phyloP scores from a whole-genome alignment of 805 yeast species.

The Wickerhamomyces bovis region DNA sequence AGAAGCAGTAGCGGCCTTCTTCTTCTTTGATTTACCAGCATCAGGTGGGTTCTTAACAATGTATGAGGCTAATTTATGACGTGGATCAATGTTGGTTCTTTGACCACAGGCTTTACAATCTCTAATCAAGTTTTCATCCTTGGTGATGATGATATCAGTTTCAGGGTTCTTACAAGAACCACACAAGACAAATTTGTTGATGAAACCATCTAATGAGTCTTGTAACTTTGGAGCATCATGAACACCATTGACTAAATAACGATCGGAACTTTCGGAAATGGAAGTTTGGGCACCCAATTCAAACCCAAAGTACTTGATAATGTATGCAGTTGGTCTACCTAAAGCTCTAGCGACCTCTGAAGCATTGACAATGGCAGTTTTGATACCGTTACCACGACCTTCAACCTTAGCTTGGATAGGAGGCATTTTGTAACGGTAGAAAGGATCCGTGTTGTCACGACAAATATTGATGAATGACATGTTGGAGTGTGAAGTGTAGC shows the following conservation, averaged over 20 bases:
- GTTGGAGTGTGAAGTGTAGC: slow-evolving; percentile 10
- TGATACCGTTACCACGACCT: slow-evolving; percentile 99
- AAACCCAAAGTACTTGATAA: slow-evolving; percentile 91
- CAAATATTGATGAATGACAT: slow-evolving; percentile 91
- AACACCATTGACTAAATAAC: slow-evolving; percentile 90
- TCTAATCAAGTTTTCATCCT: slow-evolving; percentile 68
- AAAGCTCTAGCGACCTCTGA: slow-evolving; percentile 92
- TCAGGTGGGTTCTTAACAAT: slow-evolving; percentile 87
- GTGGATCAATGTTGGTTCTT: slow-evolving; percentile 73
- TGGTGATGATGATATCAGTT: slow-evolving; percentile 80
- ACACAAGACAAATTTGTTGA: slow-evolving; percentile 87
- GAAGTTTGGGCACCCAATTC: slow-evolving; percentile 97
- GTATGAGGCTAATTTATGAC: slow-evolving; percentile 81
- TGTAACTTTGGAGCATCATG: slow-evolving; percentile 89
- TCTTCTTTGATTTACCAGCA: slow-evolving; percentile 42
- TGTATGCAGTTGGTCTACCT: slow-evolving; percentile 87
- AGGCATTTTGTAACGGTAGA: slow-evolving; percentile 99
- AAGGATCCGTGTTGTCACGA: slow-evolving; percentile 96
- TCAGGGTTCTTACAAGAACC: slow-evolving; percentile 96
- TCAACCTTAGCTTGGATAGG: slow-evolving; percentile 94
- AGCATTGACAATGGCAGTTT: slow-evolving; percentile 86
- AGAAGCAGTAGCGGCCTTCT: slow-evolving; percentile 76
- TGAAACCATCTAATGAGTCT: slow-evolving; percentile 91
- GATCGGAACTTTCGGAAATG: slow-evolving; percentile 70
- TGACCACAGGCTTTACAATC: slow-evolving; percentile 99